Base-by-base conservation (phyloP, 768 basidiomycete genomes). In the Crucibulum laeve region DNA sequence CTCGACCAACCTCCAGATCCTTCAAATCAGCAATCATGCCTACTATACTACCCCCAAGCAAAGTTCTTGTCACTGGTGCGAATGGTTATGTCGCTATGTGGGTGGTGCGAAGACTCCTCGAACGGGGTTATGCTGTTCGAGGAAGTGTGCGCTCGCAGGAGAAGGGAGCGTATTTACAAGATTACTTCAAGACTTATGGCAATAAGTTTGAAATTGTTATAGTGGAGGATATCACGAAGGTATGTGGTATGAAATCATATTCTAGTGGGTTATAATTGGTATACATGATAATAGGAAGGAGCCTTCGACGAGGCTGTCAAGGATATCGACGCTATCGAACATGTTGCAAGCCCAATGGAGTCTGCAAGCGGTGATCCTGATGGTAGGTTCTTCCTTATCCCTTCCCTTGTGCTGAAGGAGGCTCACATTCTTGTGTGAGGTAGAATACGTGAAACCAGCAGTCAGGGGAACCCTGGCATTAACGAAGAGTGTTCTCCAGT, bases 251-350 rank as follows among this genome's bases (percentile, higher is more conserved):
- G 1, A 26, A 13, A 3, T 6, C 8, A 19, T 30, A 14, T 37
- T 28, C 13, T 26, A 15, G 23, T 17, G 25, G 24, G 19, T 42
- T 8, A 18, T n/a, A 13, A 15, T 39, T 14, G 17, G 34, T 26
- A n/a, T 34, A 21, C 15, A 22, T 25, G 13, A 28, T 18, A 19
- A 14, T 44, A 79, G 78, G 71, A 69, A 1, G 75, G 74, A 5
- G 82, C 80, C 1, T 91, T 87, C 49, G 84, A 89, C 55, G 77
- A 84, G 36, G 85, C 80, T 0, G 82, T 87, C 47, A 74, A 78
- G 54, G 84, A 73, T 1, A 77, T 87, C 10, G 78, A 85, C 44
- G 40, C 73, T 0, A 73, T 90, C 42, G 68, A 65, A 30, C 84
- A 86, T 53, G 75, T 72, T 3, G 82, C 82, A 0, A 83, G 80